These are phyloP conservation scores for Chamaenerion angustifolium DNA, from an alignment of 345 rosid species.

Conservation along the genomic window DNA sequence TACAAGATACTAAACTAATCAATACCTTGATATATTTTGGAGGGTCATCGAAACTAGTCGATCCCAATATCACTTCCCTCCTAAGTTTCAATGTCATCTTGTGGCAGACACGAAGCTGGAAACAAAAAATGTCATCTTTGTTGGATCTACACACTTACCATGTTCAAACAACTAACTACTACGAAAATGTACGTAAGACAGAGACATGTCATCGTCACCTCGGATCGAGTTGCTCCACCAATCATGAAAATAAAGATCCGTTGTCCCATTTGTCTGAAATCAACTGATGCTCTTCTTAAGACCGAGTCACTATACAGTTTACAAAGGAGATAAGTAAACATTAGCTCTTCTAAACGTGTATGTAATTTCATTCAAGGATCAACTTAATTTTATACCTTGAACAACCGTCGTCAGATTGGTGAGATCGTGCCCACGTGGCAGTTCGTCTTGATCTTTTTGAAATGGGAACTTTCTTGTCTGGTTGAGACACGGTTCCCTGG, in stretches of 20 bases:
- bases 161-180: neutral
- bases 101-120: constrained; percentile 79
- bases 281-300: constrained; percentile 33
- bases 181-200: neutral
- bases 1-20: neutral
- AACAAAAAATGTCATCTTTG: neutral
- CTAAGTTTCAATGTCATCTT: constrained; percentile 67
- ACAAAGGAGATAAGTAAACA: no score
- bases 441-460: constrained; percentile 86
- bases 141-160: no score
- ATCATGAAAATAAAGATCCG: constrained; percentile 76
- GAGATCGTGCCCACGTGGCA: constrained; percentile 63
- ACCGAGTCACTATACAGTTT: constrained; percentile 42
- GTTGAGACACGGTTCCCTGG: constrained; percentile 18
- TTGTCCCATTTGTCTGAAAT: constrained; percentile 67
- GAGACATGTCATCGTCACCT: constrained; percentile 31
- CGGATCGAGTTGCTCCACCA: constrained; percentile 94
- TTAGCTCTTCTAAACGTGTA: neutral
- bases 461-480: constrained; percentile 55
- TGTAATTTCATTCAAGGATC: no score
- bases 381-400: constrained; percentile 35
- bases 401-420: constrained; percentile 65
- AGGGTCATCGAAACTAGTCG: constrained; percentile 71
- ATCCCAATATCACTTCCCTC: constrained; percentile 83
- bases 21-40: constrained; percentile 60